phyloP scores from a whole-genome alignment of 441 rosid genomes.

The Raphanus hybrid region DNA sequence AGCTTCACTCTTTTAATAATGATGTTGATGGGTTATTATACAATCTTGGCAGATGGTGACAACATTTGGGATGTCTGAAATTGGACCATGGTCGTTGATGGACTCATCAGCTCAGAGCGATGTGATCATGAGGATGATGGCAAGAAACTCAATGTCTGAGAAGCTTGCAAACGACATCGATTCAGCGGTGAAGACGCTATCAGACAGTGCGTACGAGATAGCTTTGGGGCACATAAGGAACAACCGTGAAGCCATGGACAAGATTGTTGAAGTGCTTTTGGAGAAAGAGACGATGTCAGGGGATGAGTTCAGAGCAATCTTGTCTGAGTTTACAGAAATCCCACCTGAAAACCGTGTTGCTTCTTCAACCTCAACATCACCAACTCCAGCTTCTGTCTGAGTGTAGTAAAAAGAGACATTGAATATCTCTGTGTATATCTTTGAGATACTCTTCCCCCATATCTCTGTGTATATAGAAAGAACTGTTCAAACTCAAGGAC shows the following conservation, averaged over 20 bases:
- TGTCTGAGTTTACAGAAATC: constrained; percentile 87
- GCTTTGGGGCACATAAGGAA: constrained; percentile 75
- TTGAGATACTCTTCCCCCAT: constrained; percentile 18
- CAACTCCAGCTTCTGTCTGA: constrained; percentile 53
- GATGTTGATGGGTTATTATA: no score
- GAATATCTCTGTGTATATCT: constrained; percentile 23
- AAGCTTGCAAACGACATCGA: constrained; percentile 93
- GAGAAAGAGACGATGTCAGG: constrained; percentile 90
- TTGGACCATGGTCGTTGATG: constrained; percentile 98
- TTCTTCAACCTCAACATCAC: constrained; percentile 46
- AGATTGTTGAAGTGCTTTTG: constrained; percentile 89
- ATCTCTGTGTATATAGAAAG: constrained; percentile 12
- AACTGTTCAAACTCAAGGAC: neutral
- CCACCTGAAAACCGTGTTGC: constrained; percentile 79
- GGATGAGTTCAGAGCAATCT: constrained; percentile 89
- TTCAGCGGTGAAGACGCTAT: constrained; percentile 70
- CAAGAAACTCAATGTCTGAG: constrained; percentile 96
- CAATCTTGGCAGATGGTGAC: constrained; percentile 74
- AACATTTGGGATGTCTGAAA: constrained; percentile 96
- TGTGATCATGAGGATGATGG: constrained; percentile 99
- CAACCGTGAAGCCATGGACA: constrained; percentile 97
- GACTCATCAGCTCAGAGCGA: constrained; percentile 81
- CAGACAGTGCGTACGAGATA: constrained; percentile 82
- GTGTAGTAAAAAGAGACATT: neutral
- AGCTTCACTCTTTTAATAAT: constrained; percentile 1